These are phyloP conservation scores for Claviceps quebecensis DNA, from an alignment of 2,329 filamentous ascomycete species.

Conservation along the genomic window DNA sequence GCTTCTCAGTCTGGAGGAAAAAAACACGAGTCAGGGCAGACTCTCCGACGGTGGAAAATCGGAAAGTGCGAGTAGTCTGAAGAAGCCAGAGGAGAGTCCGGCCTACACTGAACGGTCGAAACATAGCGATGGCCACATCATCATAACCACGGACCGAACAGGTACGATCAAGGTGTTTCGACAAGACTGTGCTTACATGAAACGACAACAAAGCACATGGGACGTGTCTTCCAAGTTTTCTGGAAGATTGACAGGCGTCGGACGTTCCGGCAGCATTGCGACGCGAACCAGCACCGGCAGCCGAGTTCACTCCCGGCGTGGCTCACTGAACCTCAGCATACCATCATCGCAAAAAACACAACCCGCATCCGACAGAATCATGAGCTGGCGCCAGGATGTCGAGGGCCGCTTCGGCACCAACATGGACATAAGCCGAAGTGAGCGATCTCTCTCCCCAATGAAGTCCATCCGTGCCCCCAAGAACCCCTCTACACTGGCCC, in stretches of 20 bases:
- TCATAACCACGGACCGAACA: slow-evolving; percentile 78
- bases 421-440: slow-evolving; percentile 29
- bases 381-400: slow-evolving; percentile 69
- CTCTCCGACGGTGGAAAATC: slow-evolving; percentile 22
- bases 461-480: slow-evolving; percentile 26
- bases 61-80: slow-evolving; percentile 19
- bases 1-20: slow-evolving; percentile 60
- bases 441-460: slow-evolving; percentile 41
- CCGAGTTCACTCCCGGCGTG: slow-evolving; percentile 35
- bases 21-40: slow-evolving; percentile 26
- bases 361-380: slow-evolving; percentile 55
- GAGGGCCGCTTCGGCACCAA: slow-evolving; percentile 28
- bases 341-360: slow-evolving; percentile 16
- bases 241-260: slow-evolving; percentile 44
- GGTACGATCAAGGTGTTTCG: slow-evolving; percentile 89
- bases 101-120: slow-evolving; percentile 62
- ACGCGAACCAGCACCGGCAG: slow-evolving; percentile 38
- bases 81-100: slow-evolving; percentile 52
- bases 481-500: slow-evolving; percentile 22
- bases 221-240: slow-evolving; percentile 68
- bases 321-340: slow-evolving; percentile 32
- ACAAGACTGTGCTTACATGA: slow-evolving; percentile 78
- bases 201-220: slow-evolving; percentile 64
- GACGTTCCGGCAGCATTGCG: slow-evolving; percentile 40
- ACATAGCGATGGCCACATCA: slow-evolving; percentile 75